Percentiles rank a stretch among this genome's conserved stretches.
These are phyloP conservation scores for Chernovozyma sophiae-reginae DNA, from an alignment of 1,139 yeast genomes.

Conservation along the genomic window DNA sequence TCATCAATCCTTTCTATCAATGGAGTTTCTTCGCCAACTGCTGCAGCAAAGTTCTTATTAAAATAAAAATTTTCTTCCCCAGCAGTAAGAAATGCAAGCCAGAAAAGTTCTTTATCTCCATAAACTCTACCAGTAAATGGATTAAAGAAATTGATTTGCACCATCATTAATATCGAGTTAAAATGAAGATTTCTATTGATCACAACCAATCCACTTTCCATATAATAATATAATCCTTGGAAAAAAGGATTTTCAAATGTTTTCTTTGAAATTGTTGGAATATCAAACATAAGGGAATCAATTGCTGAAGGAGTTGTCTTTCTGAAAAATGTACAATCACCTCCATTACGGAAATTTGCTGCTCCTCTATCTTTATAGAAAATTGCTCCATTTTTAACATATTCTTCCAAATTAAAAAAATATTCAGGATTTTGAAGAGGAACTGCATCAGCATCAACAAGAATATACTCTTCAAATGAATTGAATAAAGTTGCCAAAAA, in stretches of 20 bases:
- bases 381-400: conserved; percentile 25
- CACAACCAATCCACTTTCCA: conserved; percentile 32
- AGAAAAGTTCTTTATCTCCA: conserved; percentile 35
- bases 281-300: conserved; percentile 27
- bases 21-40: conserved; percentile 27
- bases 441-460: conserved; percentile 35
- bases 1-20: conserved; percentile 19
- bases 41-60: conserved; percentile 25
- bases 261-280: conserved; percentile 24
- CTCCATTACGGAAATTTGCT: conserved; percentile 21
- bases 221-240: conserved; percentile 26
- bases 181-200: conserved; percentile 28
- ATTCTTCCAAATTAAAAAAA: conserved; percentile 26
- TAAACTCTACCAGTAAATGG: conserved; percentile 23
- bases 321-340: conserved; percentile 23
- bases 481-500: conserved; percentile 31
- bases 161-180: conserved; percentile 23
- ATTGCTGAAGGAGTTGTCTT: conserved; percentile 26
- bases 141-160: conserved; percentile 24
- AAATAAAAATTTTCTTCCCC: conserved; percentile 33
- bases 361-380: conserved; percentile 31
- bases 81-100: conserved; percentile 29
- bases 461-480: conserved; percentile 31
- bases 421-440: conserved; percentile 25
- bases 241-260: conserved; percentile 22